Percentiles rank a stretch among this genome's conserved stretches.
phyloP scores from a whole-genome alignment of 2,329 filamentous ascomycete species.

The Trichoderma pleuroti region DNA sequence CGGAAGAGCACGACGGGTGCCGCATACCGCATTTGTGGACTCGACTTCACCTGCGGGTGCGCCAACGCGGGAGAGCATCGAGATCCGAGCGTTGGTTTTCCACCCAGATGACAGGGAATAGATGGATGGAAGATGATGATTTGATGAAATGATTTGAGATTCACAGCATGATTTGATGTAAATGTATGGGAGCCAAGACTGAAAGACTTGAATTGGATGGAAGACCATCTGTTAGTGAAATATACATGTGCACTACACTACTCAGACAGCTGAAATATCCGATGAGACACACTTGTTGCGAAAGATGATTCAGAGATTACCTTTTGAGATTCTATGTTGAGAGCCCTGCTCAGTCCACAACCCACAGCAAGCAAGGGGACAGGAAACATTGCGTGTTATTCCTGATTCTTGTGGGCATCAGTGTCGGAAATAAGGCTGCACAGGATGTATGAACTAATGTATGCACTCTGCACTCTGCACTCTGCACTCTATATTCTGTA shows the following conservation, averaged over 20 bases:
- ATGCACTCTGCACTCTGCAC: background rate
- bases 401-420: background rate
- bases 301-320: background rate
- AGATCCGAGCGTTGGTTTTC: slow-evolving; percentile 54
- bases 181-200: background rate
- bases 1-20: slow-evolving; percentile 49
- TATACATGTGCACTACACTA: background rate
- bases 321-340: background rate
- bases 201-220: background rate
- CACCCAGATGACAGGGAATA: slow-evolving; percentile 39
- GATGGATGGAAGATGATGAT: background rate
- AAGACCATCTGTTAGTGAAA: background rate
- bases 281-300: background rate
- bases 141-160: background rate
- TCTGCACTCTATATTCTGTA: background rate
- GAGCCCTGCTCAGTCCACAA: background rate
- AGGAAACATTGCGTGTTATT: background rate
- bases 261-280: background rate
- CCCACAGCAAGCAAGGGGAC: background rate
- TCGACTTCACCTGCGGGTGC: slow-evolving; percentile 35
- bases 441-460: background rate
- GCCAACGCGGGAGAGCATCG: slow-evolving; percentile 57
- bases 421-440: background rate
- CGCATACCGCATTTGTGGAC: slow-evolving; percentile 55
- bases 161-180: background rate